phyloP scores from a whole-genome alignment of 768 basidiomycete species.

The Cantharellus anzutake region DNA sequence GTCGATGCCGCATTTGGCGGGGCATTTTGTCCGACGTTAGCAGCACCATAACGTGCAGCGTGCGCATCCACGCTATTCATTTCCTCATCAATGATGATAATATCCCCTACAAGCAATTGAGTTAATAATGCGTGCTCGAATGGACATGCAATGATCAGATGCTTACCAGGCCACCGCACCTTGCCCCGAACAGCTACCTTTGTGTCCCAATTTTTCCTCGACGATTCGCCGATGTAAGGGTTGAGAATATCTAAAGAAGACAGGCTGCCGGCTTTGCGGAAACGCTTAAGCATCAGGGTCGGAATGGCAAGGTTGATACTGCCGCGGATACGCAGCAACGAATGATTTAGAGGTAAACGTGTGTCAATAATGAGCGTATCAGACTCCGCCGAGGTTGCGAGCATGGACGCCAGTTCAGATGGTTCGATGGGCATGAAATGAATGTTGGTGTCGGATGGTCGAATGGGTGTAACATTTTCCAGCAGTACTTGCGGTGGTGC shows the following conservation, averaged over 20 bases:
- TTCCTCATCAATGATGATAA: constrained; percentile 60
- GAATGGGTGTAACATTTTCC: background rate
- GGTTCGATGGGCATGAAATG: background rate
- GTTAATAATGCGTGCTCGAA: background rate
- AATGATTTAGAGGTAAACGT: constrained; percentile 46
- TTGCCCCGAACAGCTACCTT: constrained; percentile 19
- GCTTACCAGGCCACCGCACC: too few relatives aligned
- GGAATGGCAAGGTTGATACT: constrained; percentile 80
- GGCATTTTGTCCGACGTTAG: constrained; percentile 8
- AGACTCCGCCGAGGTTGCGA: constrained; percentile 21
- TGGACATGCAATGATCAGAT: background rate
- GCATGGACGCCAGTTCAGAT: background rate
- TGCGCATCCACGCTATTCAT: constrained; percentile 30
- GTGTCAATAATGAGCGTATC: constrained; percentile 70
- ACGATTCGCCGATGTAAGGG: constrained; percentile 23
- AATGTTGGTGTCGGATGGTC: background rate
- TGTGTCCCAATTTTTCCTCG: constrained; percentile 37
- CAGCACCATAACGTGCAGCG: background rate
- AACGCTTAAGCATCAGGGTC: constrained; percentile 76
- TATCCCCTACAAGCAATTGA: constrained; percentile 48
- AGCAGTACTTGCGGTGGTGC: background rate
- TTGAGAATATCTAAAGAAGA: constrained; percentile 30
- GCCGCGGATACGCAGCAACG: constrained; percentile 40
- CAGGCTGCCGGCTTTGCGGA: constrained; percentile 25
- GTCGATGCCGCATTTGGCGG: constrained; percentile 51